Evolutionary conservation across 805 yeast species (phyloP).

Genomic region (Lachancea sp.): DNA sequence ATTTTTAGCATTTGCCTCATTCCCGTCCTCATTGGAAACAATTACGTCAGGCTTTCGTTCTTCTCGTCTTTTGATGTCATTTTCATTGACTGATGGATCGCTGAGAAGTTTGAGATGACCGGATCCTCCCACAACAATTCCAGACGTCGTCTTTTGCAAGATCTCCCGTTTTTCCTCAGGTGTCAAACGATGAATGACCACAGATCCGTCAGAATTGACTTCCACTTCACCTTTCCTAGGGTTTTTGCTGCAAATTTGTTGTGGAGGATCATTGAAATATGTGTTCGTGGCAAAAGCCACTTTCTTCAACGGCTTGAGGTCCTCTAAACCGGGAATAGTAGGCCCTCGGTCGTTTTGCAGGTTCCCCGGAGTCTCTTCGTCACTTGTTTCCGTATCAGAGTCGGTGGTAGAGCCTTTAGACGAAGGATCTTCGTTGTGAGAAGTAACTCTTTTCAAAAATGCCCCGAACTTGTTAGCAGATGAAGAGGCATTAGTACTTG

Average conservation of each 20-base stretch:
- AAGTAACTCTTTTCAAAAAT: conserved; percentile 29
- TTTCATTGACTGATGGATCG: conserved; percentile 10
- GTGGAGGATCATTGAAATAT: conserved; percentile 79
- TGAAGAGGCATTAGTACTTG: conserved; percentile 2
- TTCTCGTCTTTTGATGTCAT: conserved; percentile 14
- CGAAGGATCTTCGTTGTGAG: conserved; percentile 18
- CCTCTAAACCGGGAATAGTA: conserved; percentile 36
- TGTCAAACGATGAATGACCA: conserved; percentile 47
- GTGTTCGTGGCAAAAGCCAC: conserved; percentile 76
- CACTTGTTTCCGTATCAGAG: conserved; percentile 9
- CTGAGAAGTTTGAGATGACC: conserved; percentile 50
- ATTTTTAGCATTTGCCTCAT: conserved; percentile 19
- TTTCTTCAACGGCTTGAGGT: conserved; percentile 43
- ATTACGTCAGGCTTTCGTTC: conserved; percentile 17
- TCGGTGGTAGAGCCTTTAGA: conserved; percentile 1
- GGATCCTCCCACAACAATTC: conserved; percentile 74
- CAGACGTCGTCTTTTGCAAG: conserved; percentile 46
- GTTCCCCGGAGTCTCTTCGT: neutral
- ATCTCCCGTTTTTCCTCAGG: conserved; percentile 47
- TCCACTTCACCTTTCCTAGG: conserved; percentile 83
- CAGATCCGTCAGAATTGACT: conserved; percentile 46
- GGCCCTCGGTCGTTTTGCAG: neutral
- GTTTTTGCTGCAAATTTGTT: conserved; percentile 73
- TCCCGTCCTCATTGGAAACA: conserved; percentile 9
- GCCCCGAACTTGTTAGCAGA: conserved; percentile 30